A percentile compares a stretch with the other conserved stretches of the same genome.
phyloP scores from a whole-genome alignment of 805 yeast species.

The Kazachstania psychrophila region DNA sequence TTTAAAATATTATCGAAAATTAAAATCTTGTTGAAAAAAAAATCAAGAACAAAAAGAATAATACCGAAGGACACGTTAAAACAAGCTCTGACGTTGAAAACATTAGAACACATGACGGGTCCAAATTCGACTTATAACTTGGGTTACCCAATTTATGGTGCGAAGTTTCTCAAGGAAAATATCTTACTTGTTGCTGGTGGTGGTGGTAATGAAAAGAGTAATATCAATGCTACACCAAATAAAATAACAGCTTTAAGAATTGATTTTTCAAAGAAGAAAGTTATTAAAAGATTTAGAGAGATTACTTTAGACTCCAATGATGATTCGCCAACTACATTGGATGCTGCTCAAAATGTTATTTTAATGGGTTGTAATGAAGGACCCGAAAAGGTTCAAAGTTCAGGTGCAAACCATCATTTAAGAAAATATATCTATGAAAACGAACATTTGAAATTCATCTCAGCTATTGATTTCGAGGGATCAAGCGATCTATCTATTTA shows the following conservation, averaged over 20 bases:
- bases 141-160: slow-evolving; percentile 77
- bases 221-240: slow-evolving; percentile 80
- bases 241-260: slow-evolving; percentile 60
- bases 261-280: slow-evolving; percentile 40
- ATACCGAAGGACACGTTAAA: no score
- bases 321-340: slow-evolving; percentile 85
- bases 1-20: no score
- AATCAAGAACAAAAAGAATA: no score
- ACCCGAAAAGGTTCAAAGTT: slow-evolving; percentile 46
- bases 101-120: no score
- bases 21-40: no score
- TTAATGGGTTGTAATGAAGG: slow-evolving; percentile 73
- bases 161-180: slow-evolving; percentile 53
- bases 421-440: slow-evolving; percentile 54
- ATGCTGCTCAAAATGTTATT: slow-evolving; percentile 38
- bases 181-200: slow-evolving; percentile 79
- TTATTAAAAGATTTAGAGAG: slow-evolving; percentile 54
- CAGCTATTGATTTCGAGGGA: slow-evolving; percentile 48
- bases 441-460: slow-evolving; percentile 52
- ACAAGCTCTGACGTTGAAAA: no score
- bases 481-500: slow-evolving; percentile 45
- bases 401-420: slow-evolving; percentile 55
- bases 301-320: slow-evolving; percentile 51
- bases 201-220: slow-evolving; percentile 90
- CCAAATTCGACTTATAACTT: slow-evolving; percentile 23